phyloP scores from a whole-genome alignment of 768 basidiomycete genomes.

The Boletus subparvulus region DNA sequence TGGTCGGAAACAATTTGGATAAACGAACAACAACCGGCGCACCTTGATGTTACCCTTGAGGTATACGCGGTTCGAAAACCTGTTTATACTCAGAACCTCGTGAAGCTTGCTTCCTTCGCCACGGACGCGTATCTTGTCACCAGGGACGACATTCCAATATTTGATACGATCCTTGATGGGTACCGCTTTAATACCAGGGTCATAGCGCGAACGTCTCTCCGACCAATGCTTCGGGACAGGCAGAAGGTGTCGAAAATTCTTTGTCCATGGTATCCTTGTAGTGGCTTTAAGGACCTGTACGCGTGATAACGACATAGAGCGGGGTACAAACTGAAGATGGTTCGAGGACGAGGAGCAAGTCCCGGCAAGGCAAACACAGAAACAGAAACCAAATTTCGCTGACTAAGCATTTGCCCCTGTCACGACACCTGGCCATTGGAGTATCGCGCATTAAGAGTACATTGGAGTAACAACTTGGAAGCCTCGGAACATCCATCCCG shows the following conservation, averaged over 20 bases:
- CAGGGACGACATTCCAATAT: slow-evolving; percentile 86
- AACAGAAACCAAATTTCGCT: slow-evolving; percentile 4
- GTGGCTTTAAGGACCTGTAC: slow-evolving; percentile 45
- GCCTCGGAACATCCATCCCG: background rate
- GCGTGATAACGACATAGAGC: slow-evolving; percentile 32
- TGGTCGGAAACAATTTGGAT: slow-evolving; percentile 1
- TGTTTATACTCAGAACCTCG: slow-evolving; percentile 74
- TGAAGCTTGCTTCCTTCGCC: slow-evolving; percentile 63
- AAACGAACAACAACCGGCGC: slow-evolving; percentile 18
- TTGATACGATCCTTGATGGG: slow-evolving; percentile 70
- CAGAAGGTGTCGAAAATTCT: slow-evolving; percentile 63
- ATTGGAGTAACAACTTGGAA: background rate
- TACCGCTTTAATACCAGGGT: slow-evolving; percentile 50
- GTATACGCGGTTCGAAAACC: slow-evolving; percentile 65
- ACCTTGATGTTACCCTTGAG: slow-evolving; percentile 43
- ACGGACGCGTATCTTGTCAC: slow-evolving; percentile 71
- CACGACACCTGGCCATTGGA: background rate
- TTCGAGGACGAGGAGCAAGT: background rate
- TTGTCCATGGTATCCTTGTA: slow-evolving; percentile 57
- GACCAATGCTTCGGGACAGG: slow-evolving; percentile 57
- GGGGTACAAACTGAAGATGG: background rate
- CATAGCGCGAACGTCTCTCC: slow-evolving; percentile 44
- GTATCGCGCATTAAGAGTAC: background rate
- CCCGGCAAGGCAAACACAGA: background rate
- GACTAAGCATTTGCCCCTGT: slow-evolving; percentile 22